Evolutionary conservation across 2,329 filamentous ascomycete species (phyloP), one percentile per base, ranked within the genome.

Genomic region (Sclerotinia trifoliorum): DNA sequence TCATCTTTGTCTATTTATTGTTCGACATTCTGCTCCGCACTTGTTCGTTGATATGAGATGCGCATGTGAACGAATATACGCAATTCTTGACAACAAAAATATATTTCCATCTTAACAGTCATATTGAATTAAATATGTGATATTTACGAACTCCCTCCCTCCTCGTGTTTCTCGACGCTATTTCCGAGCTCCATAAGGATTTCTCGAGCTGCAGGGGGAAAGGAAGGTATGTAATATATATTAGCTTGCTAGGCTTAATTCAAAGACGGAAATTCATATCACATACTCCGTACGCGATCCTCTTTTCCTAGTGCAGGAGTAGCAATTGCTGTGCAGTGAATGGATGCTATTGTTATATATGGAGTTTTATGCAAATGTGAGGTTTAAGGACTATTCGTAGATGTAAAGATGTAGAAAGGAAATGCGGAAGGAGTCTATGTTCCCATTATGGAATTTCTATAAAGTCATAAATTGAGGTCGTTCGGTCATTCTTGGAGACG

Each of bases 301-400:
- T 71, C 72, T 56, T 74, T 73, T 15, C 73, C 73, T 15, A 58
- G 51, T 48, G 71, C 68, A 5, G 71, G 72, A 21, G 69, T 73
- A 17, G 72, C 0, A 39, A 71, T 71, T 10, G 67, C 71, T 51
- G 65, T 32, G 26, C 3, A n/a, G 55, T 61, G 17, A 32, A 52
- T 5, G 44, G 44, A 46, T 61, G 54, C 44, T 46, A 61, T 66
- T 19, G 21, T 51, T n/a, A 32, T 19, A 15, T 57, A 7, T 57
- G 51, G 57, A 19, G 11, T 39, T 51, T 51, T 24, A 3, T 35
- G 13, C 21, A 11, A 5, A 17, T 49, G 10, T 39, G 58, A 24
- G 21, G 44, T 17, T 10, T 35, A 10, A 2, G 35, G 7, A 6
- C 7, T 35, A 7, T 46, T 26, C 29, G 13, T 19, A 62, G 13